Evolutionary conservation across 345 rosid genomes (phyloP).

Genomic region (Syzygium oleosum): DNA sequence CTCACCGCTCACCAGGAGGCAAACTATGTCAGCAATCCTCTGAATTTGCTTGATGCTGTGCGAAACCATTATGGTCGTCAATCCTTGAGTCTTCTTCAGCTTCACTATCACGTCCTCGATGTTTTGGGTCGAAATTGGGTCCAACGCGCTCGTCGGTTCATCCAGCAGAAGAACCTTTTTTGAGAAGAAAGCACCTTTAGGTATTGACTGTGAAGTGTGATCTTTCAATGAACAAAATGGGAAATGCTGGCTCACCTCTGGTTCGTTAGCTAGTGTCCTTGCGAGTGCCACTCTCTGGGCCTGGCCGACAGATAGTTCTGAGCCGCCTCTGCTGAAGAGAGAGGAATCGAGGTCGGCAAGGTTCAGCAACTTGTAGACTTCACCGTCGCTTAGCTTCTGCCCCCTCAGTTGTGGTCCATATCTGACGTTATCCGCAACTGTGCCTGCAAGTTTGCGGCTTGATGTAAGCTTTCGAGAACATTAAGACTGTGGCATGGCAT

Average conservation of each 20-base stretch:
- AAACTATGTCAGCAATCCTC: slow-evolving; percentile 72
- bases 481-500: neutral
- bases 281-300: slow-evolving; percentile 96
- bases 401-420: slow-evolving; percentile 79
- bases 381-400: slow-evolving; percentile 42
- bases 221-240: neutral
- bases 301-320: slow-evolving; percentile 76
- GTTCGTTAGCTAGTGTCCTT: slow-evolving; percentile 79
- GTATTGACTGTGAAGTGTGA: neutral
- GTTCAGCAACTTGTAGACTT: slow-evolving; percentile 44
- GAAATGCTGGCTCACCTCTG: slow-evolving; percentile 33
- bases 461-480: neutral
- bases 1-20: slow-evolving; percentile 68
- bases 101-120: slow-evolving; percentile 75
- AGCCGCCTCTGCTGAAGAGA: slow-evolving; percentile 36
- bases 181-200: neutral
- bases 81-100: slow-evolving; percentile 53
- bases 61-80: slow-evolving; percentile 67
- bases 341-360: slow-evolving; percentile 77
- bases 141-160: slow-evolving; percentile 85
- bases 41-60: slow-evolving; percentile 93
- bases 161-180: slow-evolving; percentile 61
- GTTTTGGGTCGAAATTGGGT: slow-evolving; percentile 79
- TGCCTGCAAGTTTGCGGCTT: slow-evolving; percentile 29
- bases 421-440: slow-evolving; percentile 69